Percentiles rank a stretch among this genome's conserved stretches.
Conservation (phyloP, 2,329 filamentous ascomycete species). For the Sarocladiaceae sp. region DNA sequence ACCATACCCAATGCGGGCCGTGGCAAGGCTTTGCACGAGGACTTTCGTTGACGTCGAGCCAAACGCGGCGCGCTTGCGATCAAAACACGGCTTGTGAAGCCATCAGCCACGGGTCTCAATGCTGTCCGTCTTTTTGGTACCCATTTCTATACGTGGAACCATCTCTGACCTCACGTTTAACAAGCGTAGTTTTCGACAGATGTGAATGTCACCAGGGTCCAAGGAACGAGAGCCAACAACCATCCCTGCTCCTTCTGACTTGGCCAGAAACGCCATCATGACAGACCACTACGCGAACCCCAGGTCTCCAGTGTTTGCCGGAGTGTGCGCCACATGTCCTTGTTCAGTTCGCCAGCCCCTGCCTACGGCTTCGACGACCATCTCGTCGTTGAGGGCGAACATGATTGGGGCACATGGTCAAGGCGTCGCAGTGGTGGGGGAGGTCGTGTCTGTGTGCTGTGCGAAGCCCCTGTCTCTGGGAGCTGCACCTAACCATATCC, state of each 20-base stretch:
- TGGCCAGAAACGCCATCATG: background rate
- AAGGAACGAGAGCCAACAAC: background rate
- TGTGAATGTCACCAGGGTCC: background rate
- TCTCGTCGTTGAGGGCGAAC: background rate
- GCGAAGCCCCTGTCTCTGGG: background rate
- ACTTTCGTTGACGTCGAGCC: background rate
- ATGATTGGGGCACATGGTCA: conserved; percentile 4
- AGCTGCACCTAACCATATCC: background rate
- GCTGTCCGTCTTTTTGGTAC: background rate
- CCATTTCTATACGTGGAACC: too few species aligned
- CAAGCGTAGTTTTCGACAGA: background rate
- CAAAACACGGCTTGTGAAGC: conserved; percentile 1
- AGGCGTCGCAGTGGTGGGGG: background rate
- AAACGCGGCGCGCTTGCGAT: background rate
- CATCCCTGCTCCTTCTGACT: too few species aligned
- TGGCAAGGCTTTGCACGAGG: background rate
- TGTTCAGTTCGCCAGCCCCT: background rate
- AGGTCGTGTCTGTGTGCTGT: background rate
- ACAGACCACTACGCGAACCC: background rate
- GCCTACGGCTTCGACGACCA: background rate
- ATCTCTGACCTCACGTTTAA: background rate
- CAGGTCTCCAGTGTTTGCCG: conserved; percentile 7
- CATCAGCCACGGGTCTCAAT: too few species aligned
- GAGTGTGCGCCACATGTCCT: conserved; percentile 4
- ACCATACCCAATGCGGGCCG: background rate